These are phyloP conservation scores for Fusarium sp. DNA, from an alignment of 2,329 filamentous ascomycete species.

Conservation along the genomic window DNA sequence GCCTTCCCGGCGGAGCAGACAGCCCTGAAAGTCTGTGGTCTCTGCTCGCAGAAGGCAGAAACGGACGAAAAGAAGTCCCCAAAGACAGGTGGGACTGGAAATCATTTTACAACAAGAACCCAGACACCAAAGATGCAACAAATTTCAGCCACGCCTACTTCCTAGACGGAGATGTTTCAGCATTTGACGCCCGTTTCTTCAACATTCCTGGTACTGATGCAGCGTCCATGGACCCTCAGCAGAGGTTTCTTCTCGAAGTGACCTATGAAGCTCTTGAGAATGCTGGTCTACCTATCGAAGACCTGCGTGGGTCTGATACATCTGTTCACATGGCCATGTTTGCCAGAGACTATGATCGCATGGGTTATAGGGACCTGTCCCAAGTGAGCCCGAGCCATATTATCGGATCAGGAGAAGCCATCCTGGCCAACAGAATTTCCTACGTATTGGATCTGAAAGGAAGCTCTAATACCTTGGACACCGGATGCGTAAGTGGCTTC, in stretches of 20 bases:
- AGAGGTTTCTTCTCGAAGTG: conserved; percentile 5
- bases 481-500: conserved; percentile 2
- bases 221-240: conserved; percentile 16
- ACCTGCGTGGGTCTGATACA: conserved; percentile 1
- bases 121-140: conserved; percentile 4
- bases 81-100: conserved; percentile 12
- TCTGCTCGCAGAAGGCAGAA: conserved; percentile 5
- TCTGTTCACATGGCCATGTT: conserved; percentile 14
- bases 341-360: conserved; percentile 8
- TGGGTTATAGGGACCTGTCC: conserved; percentile 9
- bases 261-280: conserved; percentile 13
- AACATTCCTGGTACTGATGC: conserved; percentile 12
- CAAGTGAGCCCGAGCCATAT: conserved; percentile 12
- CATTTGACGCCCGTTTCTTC: conserved; percentile 17
- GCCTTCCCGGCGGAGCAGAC: conserved; percentile 8
- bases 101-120: conserved; percentile 17
- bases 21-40: conserved; percentile 9
- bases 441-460: conserved; percentile 11
- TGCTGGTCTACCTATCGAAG: conserved; percentile 1
- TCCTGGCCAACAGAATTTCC: conserved; percentile 15
- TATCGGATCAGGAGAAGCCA: conserved; percentile 1
- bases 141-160: conserved; percentile 18
- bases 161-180: conserved; percentile 4
- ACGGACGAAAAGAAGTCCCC: conserved; percentile 4
- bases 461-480: conserved; percentile 6